Evolutionary conservation across 2,329 filamentous ascomycete species (phyloP).

Genomic region (Hypoxylon sp.): DNA sequence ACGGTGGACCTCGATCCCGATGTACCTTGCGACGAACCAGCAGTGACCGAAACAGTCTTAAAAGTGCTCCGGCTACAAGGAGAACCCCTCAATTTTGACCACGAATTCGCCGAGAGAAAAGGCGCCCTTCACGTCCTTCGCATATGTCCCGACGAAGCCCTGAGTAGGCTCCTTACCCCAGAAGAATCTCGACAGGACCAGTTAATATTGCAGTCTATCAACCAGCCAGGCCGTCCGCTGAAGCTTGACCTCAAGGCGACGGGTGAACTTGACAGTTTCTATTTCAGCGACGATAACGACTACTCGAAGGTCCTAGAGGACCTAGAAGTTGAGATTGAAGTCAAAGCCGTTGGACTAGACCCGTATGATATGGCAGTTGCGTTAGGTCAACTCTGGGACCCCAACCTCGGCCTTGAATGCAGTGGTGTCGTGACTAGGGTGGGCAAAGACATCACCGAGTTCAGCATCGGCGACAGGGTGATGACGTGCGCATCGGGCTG

Average conservation of each 20-base stretch:
- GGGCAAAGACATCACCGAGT: conserved; percentile 45
- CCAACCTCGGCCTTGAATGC: conserved; percentile 48
- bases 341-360: conserved; percentile 47
- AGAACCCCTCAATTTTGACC: conserved; percentile 44
- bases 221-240: conserved; percentile 44
- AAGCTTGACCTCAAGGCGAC: conserved; percentile 47
- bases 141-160: conserved; percentile 44
- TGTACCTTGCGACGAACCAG: conserved; percentile 49
- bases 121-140: conserved; percentile 46
- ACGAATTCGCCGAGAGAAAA: conserved; percentile 47
- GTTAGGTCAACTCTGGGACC: conserved; percentile 48
- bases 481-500: conserved; percentile 45
- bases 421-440: conserved; percentile 46
- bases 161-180: conserved; percentile 45
- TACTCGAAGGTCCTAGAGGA: conserved; percentile 43
- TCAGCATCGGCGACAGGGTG: conserved; percentile 46
- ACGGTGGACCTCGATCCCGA: conserved; percentile 60
- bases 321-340: conserved; percentile 47
- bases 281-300: conserved; percentile 46
- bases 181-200: conserved; percentile 43
- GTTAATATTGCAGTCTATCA: conserved; percentile 45
- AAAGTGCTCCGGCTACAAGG: conserved; percentile 45
- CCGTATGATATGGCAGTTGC: conserved; percentile 49
- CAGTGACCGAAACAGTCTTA: conserved; percentile 53
- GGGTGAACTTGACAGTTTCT: conserved; percentile 49